A percentile compares a stretch with the other conserved stretches of the same genome.
These are phyloP conservation scores for Aspergillus novoparasiticus DNA, from an alignment of 2,329 filamentous ascomycete species.

Conservation along the genomic window DNA sequence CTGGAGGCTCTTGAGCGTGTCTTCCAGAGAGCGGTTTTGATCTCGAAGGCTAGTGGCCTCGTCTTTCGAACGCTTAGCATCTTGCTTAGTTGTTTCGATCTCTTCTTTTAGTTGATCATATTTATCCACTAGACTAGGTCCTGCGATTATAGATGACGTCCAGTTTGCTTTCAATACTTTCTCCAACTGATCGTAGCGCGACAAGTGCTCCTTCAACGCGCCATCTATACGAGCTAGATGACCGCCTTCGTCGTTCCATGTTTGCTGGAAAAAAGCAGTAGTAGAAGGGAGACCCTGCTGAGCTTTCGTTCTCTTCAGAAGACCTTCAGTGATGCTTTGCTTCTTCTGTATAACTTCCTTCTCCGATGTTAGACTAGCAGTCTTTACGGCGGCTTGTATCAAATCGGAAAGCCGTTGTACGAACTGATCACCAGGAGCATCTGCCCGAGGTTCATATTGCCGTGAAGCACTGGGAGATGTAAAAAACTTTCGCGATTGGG, in stretches of 20 bases:
- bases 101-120: constrained; percentile 22
- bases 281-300: constrained; percentile 28
- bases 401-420: constrained; percentile 25
- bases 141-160: constrained; percentile 1
- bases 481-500: not conserved
- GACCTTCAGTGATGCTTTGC: constrained; percentile 38
- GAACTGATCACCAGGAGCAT: constrained; percentile 44
- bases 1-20: not conserved
- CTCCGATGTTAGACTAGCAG: constrained; percentile 27
- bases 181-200: constrained; percentile 19
- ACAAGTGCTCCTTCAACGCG: constrained; percentile 20
- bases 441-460: constrained; percentile 4
- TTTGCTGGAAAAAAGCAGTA: constrained; percentile 22
- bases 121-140: constrained; percentile 10
- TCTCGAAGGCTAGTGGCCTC: constrained; percentile 2
- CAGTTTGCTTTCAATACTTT: constrained; percentile 17
- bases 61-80: constrained; percentile 3
- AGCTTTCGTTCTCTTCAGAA: constrained; percentile 32
- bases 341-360: constrained; percentile 30
- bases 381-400: constrained; percentile 26
- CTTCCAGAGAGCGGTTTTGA: constrained; percentile 3
- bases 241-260: constrained; percentile 21
- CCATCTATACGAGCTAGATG: constrained; percentile 25
- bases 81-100: constrained; percentile 6
- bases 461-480: not conserved